Base-by-base conservation (phyloP, 2,329 filamentous ascomycete species). In the Pseudophaeomoniella oleicola region DNA sequence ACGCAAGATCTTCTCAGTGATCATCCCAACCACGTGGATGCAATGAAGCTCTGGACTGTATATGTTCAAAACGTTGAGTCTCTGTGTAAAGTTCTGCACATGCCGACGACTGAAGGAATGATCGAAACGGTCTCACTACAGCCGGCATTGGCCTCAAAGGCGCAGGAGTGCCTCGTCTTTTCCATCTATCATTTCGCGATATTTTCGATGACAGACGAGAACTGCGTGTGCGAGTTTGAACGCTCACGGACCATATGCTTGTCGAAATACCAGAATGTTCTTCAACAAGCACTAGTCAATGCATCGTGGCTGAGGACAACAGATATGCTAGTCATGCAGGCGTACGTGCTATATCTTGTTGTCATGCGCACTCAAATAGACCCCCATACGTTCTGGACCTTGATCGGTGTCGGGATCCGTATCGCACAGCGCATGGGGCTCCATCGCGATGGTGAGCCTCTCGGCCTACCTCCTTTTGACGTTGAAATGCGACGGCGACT, bases 11-110 rank as follows among this genome's bases (percentile, higher is more conserved):
- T 45, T 18, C 32, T 36, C 17, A 29, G 43, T 16, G 36, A 50
- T 3, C 52, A 56, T 32, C 54, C 53, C 3, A 39, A 36, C 5
- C 33, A 46, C 11, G 39, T 43, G 14, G 39, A 47, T 19, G 71
- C 81, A 17, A 76, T 82, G 47, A 67, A 69, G 35, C 64, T 88
- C 4, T 88, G 82, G 82, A 78, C 84, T 51, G 62, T 73, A 6
- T 86, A 78, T 44, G 59, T 85, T 4, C 75, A 83, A 34, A 76
- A 82, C 41, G 75, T 87, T 37, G 81, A 87, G 47, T 81, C 82
- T 0, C 53, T 85, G 32, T 72, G 75, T 45, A 87, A 86, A 51
- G 49, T 76, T 32, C 74, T 84, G 16, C 82, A 88, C 50, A 69
- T 78, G 2, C 81, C 81, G 0, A 75, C 75, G 0, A 55, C 84